A percentile compares a stretch with the other conserved stretches of the same genome.
These are phyloP conservation scores for Ascochyta fabae DNA, from an alignment of 2,329 filamentous ascomycete genomes.

Conservation along the genomic window DNA sequence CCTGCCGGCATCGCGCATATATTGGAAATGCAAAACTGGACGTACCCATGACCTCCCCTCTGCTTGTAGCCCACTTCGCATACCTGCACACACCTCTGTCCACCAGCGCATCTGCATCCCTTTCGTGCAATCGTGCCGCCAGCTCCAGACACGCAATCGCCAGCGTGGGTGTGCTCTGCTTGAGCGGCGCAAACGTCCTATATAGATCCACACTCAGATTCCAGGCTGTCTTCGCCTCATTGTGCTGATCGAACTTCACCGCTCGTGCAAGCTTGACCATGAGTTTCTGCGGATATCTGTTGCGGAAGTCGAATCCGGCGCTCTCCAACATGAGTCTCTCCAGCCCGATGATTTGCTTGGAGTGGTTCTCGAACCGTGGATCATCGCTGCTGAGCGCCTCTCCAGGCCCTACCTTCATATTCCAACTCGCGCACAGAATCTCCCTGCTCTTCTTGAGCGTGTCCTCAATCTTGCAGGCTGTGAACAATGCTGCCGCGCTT, in stretches of 20 bases:
- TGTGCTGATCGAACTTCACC: constrained; percentile 60
- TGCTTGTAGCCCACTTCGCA: constrained; percentile 51
- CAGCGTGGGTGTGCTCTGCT: constrained; percentile 86
- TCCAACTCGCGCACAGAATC: constrained; percentile 88
- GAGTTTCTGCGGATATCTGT: constrained; percentile 83
- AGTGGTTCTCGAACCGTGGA: constrained; percentile 78
- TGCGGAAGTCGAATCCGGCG: constrained; percentile 91
- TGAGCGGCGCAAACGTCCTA: constrained; percentile 89
- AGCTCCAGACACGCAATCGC: constrained; percentile 83
- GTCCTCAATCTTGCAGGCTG: constrained; percentile 96
- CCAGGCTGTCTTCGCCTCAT: constrained; percentile 73
- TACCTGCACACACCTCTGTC: constrained; percentile 57
- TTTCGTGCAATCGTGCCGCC: constrained; percentile 70
- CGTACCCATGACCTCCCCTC: constrained; percentile 55
- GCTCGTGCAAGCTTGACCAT: constrained; percentile 78
- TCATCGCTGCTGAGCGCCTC: constrained; percentile 80
- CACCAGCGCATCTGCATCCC: constrained; percentile 58
- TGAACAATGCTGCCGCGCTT: constrained; percentile 84
- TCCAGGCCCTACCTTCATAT: constrained; percentile 73
- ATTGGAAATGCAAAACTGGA: not conserved
- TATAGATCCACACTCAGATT: constrained; percentile 88
- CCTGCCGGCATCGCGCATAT: not conserved
- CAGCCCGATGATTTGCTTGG: constrained; percentile 83
- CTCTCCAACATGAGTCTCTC: constrained; percentile 93
- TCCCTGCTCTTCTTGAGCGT: constrained; percentile 96